Base-by-base conservation (phyloP, 2,329 filamentous ascomycete species). In the Corynespora cassiicola region DNA sequence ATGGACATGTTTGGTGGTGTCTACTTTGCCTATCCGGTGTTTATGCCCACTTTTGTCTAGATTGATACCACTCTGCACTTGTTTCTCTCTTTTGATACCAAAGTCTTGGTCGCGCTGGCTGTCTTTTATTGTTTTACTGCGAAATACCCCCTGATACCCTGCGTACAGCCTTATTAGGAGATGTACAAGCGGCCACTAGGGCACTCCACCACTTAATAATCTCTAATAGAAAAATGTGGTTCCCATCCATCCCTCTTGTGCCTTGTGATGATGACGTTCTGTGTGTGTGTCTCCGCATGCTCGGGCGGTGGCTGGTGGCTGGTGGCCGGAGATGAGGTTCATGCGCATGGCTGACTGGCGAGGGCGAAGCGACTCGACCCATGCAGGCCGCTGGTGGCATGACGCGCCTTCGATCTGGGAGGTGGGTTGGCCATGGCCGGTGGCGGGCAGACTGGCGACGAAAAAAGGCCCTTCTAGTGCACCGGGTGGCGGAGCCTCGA, bases 11-110 rank as follows among this genome's bases (percentile, higher is more conserved):
- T 52, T 56, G 58, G 55, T 51, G 52, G 49, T 53, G 53, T 60
- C 58, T 52, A 56, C 58, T 54, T 53, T 61, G 52, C 39, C 54
- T 56, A 45, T 56, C 53, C 50, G 51, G 42, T 62, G 55, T 55
- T 61, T 56, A 56, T 61, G 60, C 54, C 55, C 50, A 51, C 49
- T 39, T 57, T 57, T 65, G 58, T 65, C 65, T 68, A 70, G 66
- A 68, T 67, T 70, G 67, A 69, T 69, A 69, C 65, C 67, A 70
- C 66, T 64, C 46, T 66, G 58, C 61, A 61, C 49, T 55, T 63
- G 54, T 61, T 65, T 61, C 50, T 63, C 54, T 63, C 54, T 65
- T 65, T 67, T 67, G 63, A 64, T 68, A 66, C 63, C 65, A 66
- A 48, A 56, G 54, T 57, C 47, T 51, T 54, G 55, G 50, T 56